Conservation (phyloP, 106 monocot species). For the Chionographis japonica region DNA sequence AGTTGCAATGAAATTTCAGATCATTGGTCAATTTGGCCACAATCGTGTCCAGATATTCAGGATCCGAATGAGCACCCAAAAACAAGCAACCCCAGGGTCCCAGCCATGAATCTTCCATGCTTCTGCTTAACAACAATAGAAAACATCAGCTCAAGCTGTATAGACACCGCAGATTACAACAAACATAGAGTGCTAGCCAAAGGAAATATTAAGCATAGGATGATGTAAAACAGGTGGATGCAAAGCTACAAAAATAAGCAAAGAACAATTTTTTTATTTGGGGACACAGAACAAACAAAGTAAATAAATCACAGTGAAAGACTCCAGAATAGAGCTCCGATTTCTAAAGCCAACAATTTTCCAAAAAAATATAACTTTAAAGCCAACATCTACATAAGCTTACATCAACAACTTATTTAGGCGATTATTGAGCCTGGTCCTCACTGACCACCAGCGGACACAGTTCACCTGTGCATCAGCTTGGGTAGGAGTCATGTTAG, state of each 20-base stretch:
- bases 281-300: neutral
- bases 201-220: neutral
- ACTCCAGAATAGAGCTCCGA: neutral
- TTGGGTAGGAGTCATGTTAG: conserved; percentile 6
- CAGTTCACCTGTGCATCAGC: conserved; percentile 25
- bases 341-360: neutral
- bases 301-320: neutral
- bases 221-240: too few species aligned
- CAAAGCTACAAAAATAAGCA: too few species aligned
- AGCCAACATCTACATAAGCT: conserved; percentile 2
- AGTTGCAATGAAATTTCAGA: conserved; percentile 36
- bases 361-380: neutral
- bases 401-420: conserved; percentile 61
- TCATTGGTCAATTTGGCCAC: conserved; percentile 25
- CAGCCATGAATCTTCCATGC: conserved; percentile 80
- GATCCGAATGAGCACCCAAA: conserved; percentile 34
- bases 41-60: conserved; percentile 23
- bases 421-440: conserved; percentile 55
- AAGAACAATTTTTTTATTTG: too few species aligned
- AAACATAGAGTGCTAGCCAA: neutral
- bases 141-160: neutral
- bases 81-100: conserved; percentile 93
- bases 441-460: conserved; percentile 55
- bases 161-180: neutral
- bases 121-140: conserved; percentile 32